phyloP scores from a whole-genome alignment of 306 rosid species.

The Canavalia gladiata region DNA sequence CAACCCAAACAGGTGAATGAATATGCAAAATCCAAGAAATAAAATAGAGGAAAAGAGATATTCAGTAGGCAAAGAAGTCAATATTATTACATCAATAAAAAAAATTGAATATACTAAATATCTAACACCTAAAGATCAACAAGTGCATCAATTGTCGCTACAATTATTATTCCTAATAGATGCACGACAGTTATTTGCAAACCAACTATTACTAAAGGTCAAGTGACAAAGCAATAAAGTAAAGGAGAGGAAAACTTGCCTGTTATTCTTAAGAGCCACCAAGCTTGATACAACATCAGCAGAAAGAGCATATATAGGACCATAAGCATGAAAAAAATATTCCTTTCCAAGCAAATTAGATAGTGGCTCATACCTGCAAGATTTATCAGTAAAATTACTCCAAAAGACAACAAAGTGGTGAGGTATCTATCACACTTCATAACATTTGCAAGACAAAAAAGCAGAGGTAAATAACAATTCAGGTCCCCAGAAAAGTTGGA shows the following conservation, averaged over 20 bases:
- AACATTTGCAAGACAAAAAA: slow-evolving; percentile 11
- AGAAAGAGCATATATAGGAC: slow-evolving; percentile 94
- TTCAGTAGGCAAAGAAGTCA: slow-evolving; percentile 13
- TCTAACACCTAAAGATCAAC: slow-evolving; percentile 21
- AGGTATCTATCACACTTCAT: slow-evolving; percentile 11
- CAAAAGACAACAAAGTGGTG: slow-evolving; percentile 5
- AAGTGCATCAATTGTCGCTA: slow-evolving; percentile 34
- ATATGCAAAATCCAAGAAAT: slow-evolving; percentile 15
- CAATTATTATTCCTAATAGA: background rate
- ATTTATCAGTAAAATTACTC: slow-evolving; percentile 26
- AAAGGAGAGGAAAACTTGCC: slow-evolving; percentile 61
- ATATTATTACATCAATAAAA: slow-evolving; percentile 17
- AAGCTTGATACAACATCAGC: slow-evolving; percentile 95
- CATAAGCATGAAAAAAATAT: slow-evolving; percentile 98
- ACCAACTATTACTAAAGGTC: slow-evolving; percentile 7
- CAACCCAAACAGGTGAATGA: background rate
- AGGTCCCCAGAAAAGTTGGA: background rate
- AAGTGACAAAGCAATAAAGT: slow-evolving; percentile 35
- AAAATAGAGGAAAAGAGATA: slow-evolving; percentile 21
- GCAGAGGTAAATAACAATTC: background rate
- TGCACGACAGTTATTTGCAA: slow-evolving; percentile 17
- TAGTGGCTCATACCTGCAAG: slow-evolving; percentile 88
- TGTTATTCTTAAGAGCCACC: slow-evolving; percentile 84
- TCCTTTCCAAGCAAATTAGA: slow-evolving; percentile 88
- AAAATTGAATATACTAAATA: background rate